Percentiles rank a stretch among this genome's conserved stretches.
These are phyloP conservation scores for Neophaeococcomyces mojaviensis DNA, from an alignment of 2,329 filamentous ascomycete species.

Conservation along the genomic window DNA sequence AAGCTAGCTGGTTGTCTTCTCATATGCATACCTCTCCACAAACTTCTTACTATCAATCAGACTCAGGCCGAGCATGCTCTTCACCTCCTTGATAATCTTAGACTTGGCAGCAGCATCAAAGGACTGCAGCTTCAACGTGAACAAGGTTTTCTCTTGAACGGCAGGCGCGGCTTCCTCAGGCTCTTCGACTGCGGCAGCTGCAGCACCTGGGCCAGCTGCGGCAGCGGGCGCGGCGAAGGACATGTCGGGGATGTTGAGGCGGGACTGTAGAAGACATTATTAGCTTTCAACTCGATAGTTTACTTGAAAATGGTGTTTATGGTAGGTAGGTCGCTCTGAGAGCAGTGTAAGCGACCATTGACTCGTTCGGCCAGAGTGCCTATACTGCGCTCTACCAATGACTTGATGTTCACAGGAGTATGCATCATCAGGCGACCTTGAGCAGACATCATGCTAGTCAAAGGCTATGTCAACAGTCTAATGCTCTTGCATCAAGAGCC, in stretches of 20 bases:
- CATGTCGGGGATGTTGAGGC: slow-evolving; percentile 95
- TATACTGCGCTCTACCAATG: too few species aligned
- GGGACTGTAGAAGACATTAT: slow-evolving; percentile 51
- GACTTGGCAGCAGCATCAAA: slow-evolving; percentile 87
- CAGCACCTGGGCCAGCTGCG: slow-evolving; percentile 51
- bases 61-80: slow-evolving; percentile 86
- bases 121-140: slow-evolving; percentile 87
- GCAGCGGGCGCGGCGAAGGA: slow-evolving; percentile 82
- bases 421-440: too few species aligned
- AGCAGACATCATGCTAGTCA: too few species aligned
- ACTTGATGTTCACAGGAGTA: too few species aligned
- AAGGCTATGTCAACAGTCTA: too few species aligned
- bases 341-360: too few species aligned
- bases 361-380: too few species aligned
- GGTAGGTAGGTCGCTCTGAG: too few species aligned
- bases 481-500: too few species aligned
- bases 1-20: neutral
- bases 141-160: slow-evolving; percentile 88
- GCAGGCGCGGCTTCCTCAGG: slow-evolving; percentile 85
- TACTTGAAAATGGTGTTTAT: too few species aligned
- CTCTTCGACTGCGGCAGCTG: slow-evolving; percentile 55
- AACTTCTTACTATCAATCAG: slow-evolving; percentile 99
- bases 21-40: slow-evolving; percentile 55
- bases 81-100: slow-evolving; percentile 99
- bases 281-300: neutral